These are phyloP conservation scores for Bisporella sp. DNA, from an alignment of 2,329 filamentous ascomycete species.

Conservation along the genomic window DNA sequence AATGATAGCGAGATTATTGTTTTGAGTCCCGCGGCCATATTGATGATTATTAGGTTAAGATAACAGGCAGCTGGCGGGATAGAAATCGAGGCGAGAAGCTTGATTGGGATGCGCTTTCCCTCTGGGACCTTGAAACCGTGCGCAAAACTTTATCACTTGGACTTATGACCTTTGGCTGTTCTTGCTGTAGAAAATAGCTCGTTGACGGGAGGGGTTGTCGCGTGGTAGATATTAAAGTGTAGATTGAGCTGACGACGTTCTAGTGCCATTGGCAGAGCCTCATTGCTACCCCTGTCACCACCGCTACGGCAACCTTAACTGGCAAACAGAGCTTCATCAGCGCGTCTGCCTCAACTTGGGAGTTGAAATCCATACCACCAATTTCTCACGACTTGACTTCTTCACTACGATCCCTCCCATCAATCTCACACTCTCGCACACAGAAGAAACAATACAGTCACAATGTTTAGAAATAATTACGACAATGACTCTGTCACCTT, in stretches of 20 bases:
- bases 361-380: neutral
- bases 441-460: constrained; percentile 30
- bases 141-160: no score
- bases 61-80: no score
- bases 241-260: no score
- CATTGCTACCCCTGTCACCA: no score
- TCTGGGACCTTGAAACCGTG: no score
- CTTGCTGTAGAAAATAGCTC: no score
- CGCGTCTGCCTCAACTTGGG: constrained; percentile 21
- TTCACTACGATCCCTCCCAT: constrained; percentile 5
- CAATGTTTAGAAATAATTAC: constrained; percentile 99
- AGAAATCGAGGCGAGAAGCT: no score
- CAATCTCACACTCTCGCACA: constrained; percentile 2
- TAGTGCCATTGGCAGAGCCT: no score
- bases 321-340: constrained; percentile 24
- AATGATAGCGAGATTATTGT: constrained; percentile 99
- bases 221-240: no score
- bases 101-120: no score
- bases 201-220: no score
- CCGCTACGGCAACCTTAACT: constrained; percentile 15
- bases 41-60: constrained; percentile 7
- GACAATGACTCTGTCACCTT: constrained; percentile 99
- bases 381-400: neutral
- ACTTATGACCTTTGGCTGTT: no score
- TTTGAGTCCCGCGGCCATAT: constrained; percentile 80